phyloP scores from a whole-genome alignment of 202 grass and related monocot species.

The Setaria viridis region DNA sequence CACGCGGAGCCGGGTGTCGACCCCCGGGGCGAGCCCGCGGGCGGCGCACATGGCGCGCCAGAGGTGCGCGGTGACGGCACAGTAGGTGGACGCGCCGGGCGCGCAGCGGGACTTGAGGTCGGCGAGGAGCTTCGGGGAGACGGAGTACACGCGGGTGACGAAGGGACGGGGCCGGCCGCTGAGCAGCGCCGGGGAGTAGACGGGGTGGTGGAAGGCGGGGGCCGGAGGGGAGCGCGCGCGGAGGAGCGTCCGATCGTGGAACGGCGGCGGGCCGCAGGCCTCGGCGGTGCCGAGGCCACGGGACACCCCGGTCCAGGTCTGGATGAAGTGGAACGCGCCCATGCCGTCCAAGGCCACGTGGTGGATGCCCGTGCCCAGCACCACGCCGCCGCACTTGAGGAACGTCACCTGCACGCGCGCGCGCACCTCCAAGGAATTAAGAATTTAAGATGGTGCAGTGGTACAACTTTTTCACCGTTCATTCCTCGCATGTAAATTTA shows the following conservation, averaged over 20 bases:
- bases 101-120: slow-evolving; percentile 39
- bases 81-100: slow-evolving; percentile 43
- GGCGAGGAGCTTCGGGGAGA: slow-evolving; percentile 28
- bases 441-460: too few relatives aligned
- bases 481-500: neutral
- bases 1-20: slow-evolving; percentile 42
- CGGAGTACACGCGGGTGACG: slow-evolving; percentile 24
- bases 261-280: neutral
- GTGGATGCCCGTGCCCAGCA: slow-evolving; percentile 64
- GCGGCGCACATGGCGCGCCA: slow-evolving; percentile 57
- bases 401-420: slow-evolving; percentile 58
- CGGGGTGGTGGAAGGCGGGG: slow-evolving; percentile 43
- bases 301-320: slow-evolving; percentile 38
- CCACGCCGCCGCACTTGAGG: slow-evolving; percentile 71
- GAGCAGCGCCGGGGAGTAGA: slow-evolving; percentile 23
- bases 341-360: slow-evolving; percentile 63
- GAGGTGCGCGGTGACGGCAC: slow-evolving; percentile 50
- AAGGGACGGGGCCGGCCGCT: slow-evolving; percentile 17
- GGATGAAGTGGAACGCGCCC: slow-evolving; percentile 61
- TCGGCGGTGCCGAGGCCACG: neutral
- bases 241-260: slow-evolving; percentile 48
- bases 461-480: neutral
- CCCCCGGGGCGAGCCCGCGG: slow-evolving; percentile 27
- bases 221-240: slow-evolving; percentile 26
- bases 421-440: too few relatives aligned